phyloP scores from a whole-genome alignment of 345 rosid genomes.

The Mercurialis annua region DNA sequence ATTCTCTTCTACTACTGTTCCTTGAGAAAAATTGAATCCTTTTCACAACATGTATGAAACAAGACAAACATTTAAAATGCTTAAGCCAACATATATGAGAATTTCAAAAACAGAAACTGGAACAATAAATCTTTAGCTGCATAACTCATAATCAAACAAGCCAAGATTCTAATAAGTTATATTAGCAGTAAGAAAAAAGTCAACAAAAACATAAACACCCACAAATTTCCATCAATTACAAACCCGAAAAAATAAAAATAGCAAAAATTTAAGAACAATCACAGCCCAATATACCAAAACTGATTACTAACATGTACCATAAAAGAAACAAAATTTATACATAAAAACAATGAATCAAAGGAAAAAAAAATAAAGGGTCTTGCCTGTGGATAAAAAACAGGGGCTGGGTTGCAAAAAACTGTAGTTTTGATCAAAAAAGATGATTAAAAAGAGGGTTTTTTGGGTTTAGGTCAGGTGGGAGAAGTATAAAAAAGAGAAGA shows the following conservation, averaged over 20 bases:
- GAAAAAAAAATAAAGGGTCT: neutral
- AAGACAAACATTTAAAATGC: neutral
- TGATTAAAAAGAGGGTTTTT: neutral
- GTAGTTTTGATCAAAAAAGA: neutral
- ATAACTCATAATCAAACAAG: neutral
- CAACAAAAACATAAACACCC: neutral
- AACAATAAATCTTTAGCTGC: neutral
- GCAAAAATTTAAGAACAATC: neutral
- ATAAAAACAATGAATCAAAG: neutral
- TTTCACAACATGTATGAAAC: neutral
- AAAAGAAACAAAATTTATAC: neutral
- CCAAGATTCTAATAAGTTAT: constrained; percentile 2
- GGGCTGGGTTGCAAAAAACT: neutral
- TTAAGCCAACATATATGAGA: neutral
- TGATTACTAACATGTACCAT: no score
- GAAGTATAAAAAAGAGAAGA: neutral
- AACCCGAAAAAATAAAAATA: neutral
- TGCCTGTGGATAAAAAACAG: constrained; percentile 8
- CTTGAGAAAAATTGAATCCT: neutral
- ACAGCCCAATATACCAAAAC: neutral
- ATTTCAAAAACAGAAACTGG: neutral
- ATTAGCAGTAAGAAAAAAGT: neutral
- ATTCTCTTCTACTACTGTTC: neutral
- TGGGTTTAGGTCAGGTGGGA: neutral
- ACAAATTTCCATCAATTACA: neutral